phyloP scores from a whole-genome alignment of 108 stramenopile genomes.

The Cylindrotheca closterium region DNA sequence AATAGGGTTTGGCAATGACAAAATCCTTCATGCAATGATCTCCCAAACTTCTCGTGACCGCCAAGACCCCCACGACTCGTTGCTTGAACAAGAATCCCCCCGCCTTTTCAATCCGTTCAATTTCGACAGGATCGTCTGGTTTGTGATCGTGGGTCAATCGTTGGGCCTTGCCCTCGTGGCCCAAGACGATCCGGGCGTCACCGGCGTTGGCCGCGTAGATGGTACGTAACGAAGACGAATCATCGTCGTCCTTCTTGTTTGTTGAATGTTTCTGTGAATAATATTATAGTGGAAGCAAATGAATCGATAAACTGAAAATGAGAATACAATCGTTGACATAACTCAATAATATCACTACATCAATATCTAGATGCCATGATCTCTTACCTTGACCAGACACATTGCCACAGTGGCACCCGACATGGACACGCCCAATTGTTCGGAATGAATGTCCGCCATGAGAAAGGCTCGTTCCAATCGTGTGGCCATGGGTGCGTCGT shows the following conservation, averaged over 20 bases:
- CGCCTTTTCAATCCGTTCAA: constrained; percentile 62
- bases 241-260: no score
- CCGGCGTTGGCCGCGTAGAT: constrained; percentile 94
- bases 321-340: no score
- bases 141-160: constrained; percentile 82
- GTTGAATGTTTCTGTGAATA: no score
- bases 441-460: constrained; percentile 87
- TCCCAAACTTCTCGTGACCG: constrained; percentile 85
- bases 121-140: constrained; percentile 74
- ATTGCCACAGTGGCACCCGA: constrained; percentile 94
- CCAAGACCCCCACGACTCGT: constrained; percentile 86
- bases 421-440: constrained; percentile 65
- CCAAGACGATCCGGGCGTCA: constrained; percentile 91
- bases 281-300: no score
- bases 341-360: no score
- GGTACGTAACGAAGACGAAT: no score
- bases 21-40: constrained; percentile 90
- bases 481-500: constrained; percentile 35
- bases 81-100: constrained; percentile 83
- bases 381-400: constrained; percentile 62
- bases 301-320: no score
- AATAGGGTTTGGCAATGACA: constrained; percentile 78
- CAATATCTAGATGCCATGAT: no score
- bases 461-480: constrained; percentile 88
- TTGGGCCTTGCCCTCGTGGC: constrained; percentile 39